phyloP scores from a whole-genome alignment of 1,284 basidiomycete species.

The Agaricales sp. region DNA sequence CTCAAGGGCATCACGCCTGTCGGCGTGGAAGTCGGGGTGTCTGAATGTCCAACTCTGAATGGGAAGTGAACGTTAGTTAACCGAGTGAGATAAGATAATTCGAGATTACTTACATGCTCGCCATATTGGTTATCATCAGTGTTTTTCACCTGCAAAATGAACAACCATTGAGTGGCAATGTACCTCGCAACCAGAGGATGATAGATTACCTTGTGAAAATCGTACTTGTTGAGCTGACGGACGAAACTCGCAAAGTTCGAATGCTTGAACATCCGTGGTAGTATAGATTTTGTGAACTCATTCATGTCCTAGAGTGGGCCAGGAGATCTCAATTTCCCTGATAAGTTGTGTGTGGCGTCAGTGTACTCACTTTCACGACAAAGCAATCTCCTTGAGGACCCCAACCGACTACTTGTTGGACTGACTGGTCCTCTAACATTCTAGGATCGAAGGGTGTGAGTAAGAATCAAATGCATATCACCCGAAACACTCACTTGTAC shows the following conservation, averaged over 20 bases:
- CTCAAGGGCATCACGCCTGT: constrained; percentile 78
- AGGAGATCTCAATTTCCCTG: not conserved
- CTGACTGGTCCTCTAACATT: constrained; percentile 80
- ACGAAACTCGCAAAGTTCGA: constrained; percentile 95
- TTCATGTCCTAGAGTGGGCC: constrained; percentile 74
- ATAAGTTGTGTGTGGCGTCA: not conserved
- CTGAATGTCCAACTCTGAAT: constrained; percentile 89
- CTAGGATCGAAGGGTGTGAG: constrained; percentile 25
- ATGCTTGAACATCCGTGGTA: constrained; percentile 94
- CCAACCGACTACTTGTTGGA: constrained; percentile 79
- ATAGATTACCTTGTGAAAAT: constrained; percentile 79
- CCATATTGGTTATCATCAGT: constrained; percentile 71
- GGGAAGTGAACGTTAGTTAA: constrained; percentile 4
- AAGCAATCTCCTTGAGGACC: constrained; percentile 82
- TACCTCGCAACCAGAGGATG: not conserved
- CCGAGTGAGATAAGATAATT: constrained; percentile 2
- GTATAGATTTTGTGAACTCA: constrained; percentile 89
- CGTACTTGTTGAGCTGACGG: constrained; percentile 95
- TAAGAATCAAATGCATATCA: not conserved
- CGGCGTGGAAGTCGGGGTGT: constrained; percentile 89
- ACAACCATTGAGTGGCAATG: constrained; percentile 5
- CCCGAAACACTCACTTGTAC: constrained; percentile 28
- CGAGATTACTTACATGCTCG: constrained; percentile 50
- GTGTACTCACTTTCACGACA: constrained; percentile 66
- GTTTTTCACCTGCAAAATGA: constrained; percentile 51